phyloP scores from a whole-genome alignment of 306 rosid species.

The Cicer pinnatifidum region DNA sequence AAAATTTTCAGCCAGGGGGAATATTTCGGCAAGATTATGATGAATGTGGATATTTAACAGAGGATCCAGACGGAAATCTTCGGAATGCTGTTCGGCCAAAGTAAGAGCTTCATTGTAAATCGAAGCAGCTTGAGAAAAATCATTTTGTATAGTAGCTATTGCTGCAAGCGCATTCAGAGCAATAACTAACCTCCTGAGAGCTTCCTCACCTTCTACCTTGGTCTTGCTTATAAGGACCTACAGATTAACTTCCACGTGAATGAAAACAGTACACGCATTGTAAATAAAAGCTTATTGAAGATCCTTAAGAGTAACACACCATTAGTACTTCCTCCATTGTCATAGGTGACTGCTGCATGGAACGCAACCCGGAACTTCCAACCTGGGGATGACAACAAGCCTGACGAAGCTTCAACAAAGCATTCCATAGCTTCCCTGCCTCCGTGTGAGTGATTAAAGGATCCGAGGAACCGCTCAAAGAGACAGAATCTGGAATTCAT shows the following conservation, averaged over 20 bases:
- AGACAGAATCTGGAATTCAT: slow-evolving; percentile 55
- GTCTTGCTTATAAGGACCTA: slow-evolving; percentile 95
- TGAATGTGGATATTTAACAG: slow-evolving; percentile 82
- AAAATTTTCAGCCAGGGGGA: slow-evolving; percentile 56
- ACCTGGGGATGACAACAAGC: slow-evolving; percentile 99
- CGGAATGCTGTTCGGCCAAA: slow-evolving; percentile 74
- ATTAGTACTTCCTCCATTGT: slow-evolving; percentile 93
- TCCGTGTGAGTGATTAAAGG: slow-evolving; percentile 74
- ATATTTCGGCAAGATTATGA: slow-evolving; percentile 87
- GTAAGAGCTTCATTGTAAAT: slow-evolving; percentile 78
- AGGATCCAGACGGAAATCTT: slow-evolving; percentile 92
- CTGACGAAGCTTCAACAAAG: slow-evolving; percentile 94
- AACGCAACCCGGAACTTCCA: slow-evolving; percentile 93
- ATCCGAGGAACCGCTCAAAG: slow-evolving; percentile 61
- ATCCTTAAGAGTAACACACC: slow-evolving; percentile 55
- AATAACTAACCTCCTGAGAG: slow-evolving; percentile 78
- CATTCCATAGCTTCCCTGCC: slow-evolving; percentile 87
- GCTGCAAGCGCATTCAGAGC: slow-evolving; percentile 94
- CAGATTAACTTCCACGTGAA: slow-evolving; percentile 47
- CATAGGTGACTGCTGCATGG: slow-evolving; percentile 95
- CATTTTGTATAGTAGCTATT: slow-evolving; percentile 66
- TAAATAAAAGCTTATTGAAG: slow-evolving; percentile 29
- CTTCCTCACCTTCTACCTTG: slow-evolving; percentile 92
- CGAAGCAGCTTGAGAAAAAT: slow-evolving; percentile 71
- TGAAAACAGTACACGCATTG: slow-evolving; percentile 5